These are phyloP conservation scores for Capronia epimyces DNA, from an alignment of 2,329 filamentous ascomycete species.

Conservation along the genomic window DNA sequence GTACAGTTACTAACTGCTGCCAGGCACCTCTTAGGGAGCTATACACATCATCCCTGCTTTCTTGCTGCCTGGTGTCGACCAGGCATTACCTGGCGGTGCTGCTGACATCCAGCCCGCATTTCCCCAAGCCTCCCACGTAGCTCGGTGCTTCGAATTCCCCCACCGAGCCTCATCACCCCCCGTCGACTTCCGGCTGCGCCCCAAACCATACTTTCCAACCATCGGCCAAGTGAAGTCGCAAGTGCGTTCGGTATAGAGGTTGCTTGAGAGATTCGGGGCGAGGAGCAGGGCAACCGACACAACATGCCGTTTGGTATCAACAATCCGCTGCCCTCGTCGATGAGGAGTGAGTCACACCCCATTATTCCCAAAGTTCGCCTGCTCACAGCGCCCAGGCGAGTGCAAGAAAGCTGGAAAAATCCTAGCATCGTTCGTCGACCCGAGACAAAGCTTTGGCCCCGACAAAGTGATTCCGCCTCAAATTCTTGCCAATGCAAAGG, in stretches of 20 bases:
- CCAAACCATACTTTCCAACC: constrained; percentile 4
- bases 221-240: neutral
- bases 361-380: constrained; percentile 28
- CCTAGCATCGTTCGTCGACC: constrained; percentile 88
- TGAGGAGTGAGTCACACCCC: constrained; percentile 40
- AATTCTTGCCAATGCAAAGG: constrained; percentile 86
- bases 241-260: neutral
- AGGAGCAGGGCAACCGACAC: neutral
- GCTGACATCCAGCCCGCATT: neutral
- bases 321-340: constrained; percentile 42
- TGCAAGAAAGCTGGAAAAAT: constrained; percentile 98
- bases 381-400: constrained; percentile 60
- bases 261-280: neutral
- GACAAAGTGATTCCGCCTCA: constrained; percentile 95
- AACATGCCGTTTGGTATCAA: constrained; percentile 29
- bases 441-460: constrained; percentile 84
- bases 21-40: too few relatives aligned
- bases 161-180: constrained; percentile 7
- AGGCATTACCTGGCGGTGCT: too few relatives aligned
- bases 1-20: too few relatives aligned
- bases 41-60: too few relatives aligned
- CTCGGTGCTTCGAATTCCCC: neutral
- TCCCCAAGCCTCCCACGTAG: neutral
- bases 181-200: constrained; percentile 14
- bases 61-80: too few relatives aligned